phyloP scores from a whole-genome alignment of 768 basidiomycete species.

The Mycena sanguinolenta region DNA sequence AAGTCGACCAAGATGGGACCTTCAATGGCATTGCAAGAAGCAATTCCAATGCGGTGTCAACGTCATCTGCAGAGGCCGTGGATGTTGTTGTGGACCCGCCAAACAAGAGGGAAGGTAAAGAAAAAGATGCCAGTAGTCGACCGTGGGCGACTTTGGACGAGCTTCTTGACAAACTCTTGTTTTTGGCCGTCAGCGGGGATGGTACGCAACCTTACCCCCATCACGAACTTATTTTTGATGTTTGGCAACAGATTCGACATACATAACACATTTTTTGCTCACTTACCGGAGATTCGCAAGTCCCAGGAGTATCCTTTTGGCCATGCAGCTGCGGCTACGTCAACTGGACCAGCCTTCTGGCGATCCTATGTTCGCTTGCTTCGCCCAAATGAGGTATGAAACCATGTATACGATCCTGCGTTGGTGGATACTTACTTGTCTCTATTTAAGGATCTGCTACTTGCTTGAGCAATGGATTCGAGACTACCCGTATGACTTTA shows the following conservation, averaged over 20 bases:
- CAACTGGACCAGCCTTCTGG: conserved; percentile 78
- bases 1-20: conserved; percentile 34
- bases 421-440: conserved; percentile 11
- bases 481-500: conserved; percentile 84
- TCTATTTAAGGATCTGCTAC: conserved; percentile 75
- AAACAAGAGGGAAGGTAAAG: conserved; percentile 50
- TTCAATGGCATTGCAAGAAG: conserved; percentile 24
- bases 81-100: conserved; percentile 44
- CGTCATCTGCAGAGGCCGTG: conserved; percentile 17
- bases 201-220: conserved; percentile 57
- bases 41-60: conserved; percentile 31
- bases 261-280: conserved; percentile 83
- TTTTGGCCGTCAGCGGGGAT: conserved; percentile 87
- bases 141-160: conserved; percentile 85
- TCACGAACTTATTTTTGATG: conserved; percentile 1
- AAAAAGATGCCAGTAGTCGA: conserved; percentile 69
- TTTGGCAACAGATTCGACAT: conserved; percentile 72
- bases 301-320: conserved; percentile 83
- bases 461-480: conserved; percentile 84
- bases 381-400: conserved; percentile 86
- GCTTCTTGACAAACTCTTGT: conserved; percentile 84
- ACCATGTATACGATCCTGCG: conserved; percentile 26
- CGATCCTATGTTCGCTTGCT: conserved; percentile 89
- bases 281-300: conserved; percentile 88
- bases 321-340: conserved; percentile 90